Base-by-base conservation (phyloP, 164 flowering plant species). In the Saururus chinensis region DNA sequence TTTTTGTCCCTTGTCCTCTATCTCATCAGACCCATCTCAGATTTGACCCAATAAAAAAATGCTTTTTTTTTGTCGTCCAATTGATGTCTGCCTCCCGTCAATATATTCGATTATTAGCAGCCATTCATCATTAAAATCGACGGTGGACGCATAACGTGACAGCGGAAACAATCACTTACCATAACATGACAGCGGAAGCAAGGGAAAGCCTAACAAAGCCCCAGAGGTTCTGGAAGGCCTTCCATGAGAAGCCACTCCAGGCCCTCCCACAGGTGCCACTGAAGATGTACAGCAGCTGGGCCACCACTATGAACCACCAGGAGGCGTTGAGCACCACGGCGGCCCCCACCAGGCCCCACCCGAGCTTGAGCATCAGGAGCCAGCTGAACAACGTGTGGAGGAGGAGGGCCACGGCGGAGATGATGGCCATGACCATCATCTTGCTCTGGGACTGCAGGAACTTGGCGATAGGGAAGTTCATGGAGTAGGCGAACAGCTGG, bases 141-240 rank as follows among this genome's bases (percentile, higher is more conserved):
- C n/a, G n/a, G n/a, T n/a, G n/a, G n/a, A n/a, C n/a, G n/a, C n/a
- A n/a, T n/a, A n/a, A n/a, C n/a, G n/a, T n/a, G n/a, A n/a, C n/a
- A n/a, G n/a, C n/a, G 19, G 14, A 21, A 3, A 21, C 17, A 25
- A 41, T 25, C 40, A 4, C 60, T 77, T 23, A 88, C 95, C 89
- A 88, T 40, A 88, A 77, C 93, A 90, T 88, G 8, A 90, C 73
- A 0, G 95, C 95, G 0, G 93, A 90, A 0, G 93, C 95, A 0
- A 90, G 67, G 12, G 97, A 90, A 20, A 88, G 51, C 61, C 67
- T 73, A 10, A 84, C 82, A 51, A 88, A 90, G 0, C 77, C 78
- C 88, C 86, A 80, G 0, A 88, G 64, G 56, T 81, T 79, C 0
- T 79, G 76, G 64, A 88, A 90, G 0, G 93, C 92, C 70, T 69